Conservation (phyloP, 345 rosid genomes). For the Durio zibethinus region DNA sequence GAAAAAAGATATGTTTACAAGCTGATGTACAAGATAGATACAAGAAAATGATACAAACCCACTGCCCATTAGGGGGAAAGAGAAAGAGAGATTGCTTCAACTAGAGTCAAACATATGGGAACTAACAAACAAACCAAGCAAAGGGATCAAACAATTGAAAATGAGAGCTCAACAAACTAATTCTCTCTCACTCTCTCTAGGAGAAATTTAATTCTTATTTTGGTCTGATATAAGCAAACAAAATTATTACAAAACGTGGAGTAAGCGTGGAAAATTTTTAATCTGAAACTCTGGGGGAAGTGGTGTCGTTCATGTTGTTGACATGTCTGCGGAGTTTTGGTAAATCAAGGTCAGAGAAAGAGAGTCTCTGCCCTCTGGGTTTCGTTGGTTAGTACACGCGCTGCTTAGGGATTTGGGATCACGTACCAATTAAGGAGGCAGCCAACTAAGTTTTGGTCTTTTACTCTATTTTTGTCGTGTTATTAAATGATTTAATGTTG, state of each 20-base stretch:
- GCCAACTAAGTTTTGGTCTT: constrained; percentile 2
- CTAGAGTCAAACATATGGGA: constrained; percentile 53
- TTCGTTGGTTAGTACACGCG: constrained; percentile 8
- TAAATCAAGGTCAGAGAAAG: constrained; percentile 11
- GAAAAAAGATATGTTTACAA: too few species aligned
- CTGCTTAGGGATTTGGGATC: background rate
- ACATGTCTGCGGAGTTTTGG: constrained; percentile 15
- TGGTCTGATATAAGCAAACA: background rate
- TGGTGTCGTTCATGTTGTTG: constrained; percentile 21
- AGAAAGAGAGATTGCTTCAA: constrained; percentile 54
- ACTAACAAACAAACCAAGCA: constrained; percentile 26
- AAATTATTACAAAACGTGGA: background rate
- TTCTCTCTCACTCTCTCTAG: background rate
- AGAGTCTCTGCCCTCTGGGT: background rate
- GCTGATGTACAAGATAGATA: constrained; percentile 17
- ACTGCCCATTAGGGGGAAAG: constrained; percentile 29
- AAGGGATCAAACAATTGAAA: constrained; percentile 45
- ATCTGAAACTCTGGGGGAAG: too few species aligned
- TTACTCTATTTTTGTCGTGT: background rate
- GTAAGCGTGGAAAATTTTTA: too few species aligned
- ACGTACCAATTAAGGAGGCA: constrained; percentile 3
- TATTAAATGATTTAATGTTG: background rate
- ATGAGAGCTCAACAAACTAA: constrained; percentile 74
- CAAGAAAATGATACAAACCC: constrained; percentile 27
- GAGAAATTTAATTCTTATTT: constrained; percentile 8